Base-by-base conservation (phyloP, 139 green algal genomes). In the Chlamydomonas sphaeroides region DNA sequence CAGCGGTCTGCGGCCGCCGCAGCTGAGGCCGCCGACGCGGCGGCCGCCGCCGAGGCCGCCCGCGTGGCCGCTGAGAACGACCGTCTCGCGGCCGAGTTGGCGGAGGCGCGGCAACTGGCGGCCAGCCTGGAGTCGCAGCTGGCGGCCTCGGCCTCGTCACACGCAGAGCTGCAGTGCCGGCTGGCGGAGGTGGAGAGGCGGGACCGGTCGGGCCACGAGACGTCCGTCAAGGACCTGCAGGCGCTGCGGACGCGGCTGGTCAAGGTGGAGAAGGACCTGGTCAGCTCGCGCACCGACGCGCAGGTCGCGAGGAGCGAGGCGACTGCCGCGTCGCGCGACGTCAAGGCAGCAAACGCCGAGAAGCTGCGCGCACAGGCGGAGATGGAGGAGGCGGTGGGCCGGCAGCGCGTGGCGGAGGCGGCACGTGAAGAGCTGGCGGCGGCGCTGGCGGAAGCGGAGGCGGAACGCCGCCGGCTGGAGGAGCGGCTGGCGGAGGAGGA, bases 321-420 rank as follows among this genome's bases (percentile, higher is more conserved):
- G 59, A 70, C 61, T 7, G 74, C 74, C 32, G 74, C 74, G 20
- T 80, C 59, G 6, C 74, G 74, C 3, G 74, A 80, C 74, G 41
- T 42, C 59, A 80, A 80, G 41, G 74, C 74, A 14, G 74, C 74
- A 11, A 80, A 80, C 30, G 56, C 35, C 30, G 74, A 69, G 61
- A 71, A 71, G 74, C 59, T 80, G 3, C 61, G 45, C 28, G 74
- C 74, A 59, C 74, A 80, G 57, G 35, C 36, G 56, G 74, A 80
- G 42, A 61, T 80, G 74, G 74, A 80, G 74, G 74, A 80, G 42
- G 42, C 59, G 7, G 30, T 62, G 59, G 59, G 71, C 35, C 39
- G 74, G 28, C 5, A 42, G 57, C 59, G 74, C 7, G 17, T 20
- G 39, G 59, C 53, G 59, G 74, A 80, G 61, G 41, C 59, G 39